Evolutionary conservation across 2,329 filamentous ascomycete species (phyloP).

Genomic region (Diaporthe capsici): DNA sequence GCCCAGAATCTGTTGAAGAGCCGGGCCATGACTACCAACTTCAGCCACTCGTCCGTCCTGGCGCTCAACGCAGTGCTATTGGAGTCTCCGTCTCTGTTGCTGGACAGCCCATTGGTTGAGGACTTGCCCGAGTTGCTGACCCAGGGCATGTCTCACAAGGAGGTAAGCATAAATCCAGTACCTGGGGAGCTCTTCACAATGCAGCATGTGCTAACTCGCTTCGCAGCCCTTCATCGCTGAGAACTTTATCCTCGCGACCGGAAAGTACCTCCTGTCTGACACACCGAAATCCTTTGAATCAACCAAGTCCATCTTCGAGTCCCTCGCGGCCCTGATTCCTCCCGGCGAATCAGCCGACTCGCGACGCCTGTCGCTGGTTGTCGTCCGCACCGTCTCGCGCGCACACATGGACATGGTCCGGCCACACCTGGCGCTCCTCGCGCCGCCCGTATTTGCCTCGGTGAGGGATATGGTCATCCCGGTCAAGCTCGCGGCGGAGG

Average conservation of each 20-base stretch:
- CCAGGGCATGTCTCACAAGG: slow-evolving; percentile 83
- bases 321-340: slow-evolving; percentile 80
- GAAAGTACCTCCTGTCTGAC: slow-evolving; percentile 86
- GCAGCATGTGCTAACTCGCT: slow-evolving; percentile 27
- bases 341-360: slow-evolving; percentile 86
- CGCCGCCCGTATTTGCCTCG: slow-evolving; percentile 86
- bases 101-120: slow-evolving; percentile 75
- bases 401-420: slow-evolving; percentile 84
- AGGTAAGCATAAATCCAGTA: slow-evolving; percentile 66
- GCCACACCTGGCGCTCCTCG: slow-evolving; percentile 85
- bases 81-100: slow-evolving; percentile 81
- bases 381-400: slow-evolving; percentile 87
- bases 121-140: slow-evolving; percentile 84
- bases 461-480: slow-evolving; percentile 95
- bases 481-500: slow-evolving; percentile 94
- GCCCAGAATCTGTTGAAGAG: slow-evolving; percentile 73
- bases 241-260: slow-evolving; percentile 89
- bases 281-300: slow-evolving; percentile 80
- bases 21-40: slow-evolving; percentile 83
- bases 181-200: neutral
- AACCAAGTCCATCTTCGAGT: slow-evolving; percentile 84
- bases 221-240: slow-evolving; percentile 84
- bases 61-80: slow-evolving; percentile 90
- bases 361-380: slow-evolving; percentile 87
- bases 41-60: slow-evolving; percentile 84